Evolutionary conservation across 1,139 yeast species (phyloP), one percentile per base, ranked within the genome.

Genomic region (Groenewaldozyma sp.): DNA sequence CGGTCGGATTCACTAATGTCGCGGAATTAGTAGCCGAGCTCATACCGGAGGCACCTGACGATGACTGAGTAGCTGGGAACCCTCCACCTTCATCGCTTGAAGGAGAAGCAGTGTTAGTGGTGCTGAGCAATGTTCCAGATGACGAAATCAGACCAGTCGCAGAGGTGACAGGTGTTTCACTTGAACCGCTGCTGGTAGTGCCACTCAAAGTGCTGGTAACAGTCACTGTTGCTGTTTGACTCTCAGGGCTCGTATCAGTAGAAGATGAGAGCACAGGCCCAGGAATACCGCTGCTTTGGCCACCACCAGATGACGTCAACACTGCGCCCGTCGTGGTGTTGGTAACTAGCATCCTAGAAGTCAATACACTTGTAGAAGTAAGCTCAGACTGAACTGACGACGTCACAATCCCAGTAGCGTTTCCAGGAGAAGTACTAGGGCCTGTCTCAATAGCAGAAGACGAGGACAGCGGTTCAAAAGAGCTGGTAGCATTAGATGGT

Each of bases 371-470:
- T n/a, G n/a, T n/a, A n/a, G n/a, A n/a, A n/a, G 7, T 13, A 28
- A n/a, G 7, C 13, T 6, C 13, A n/a, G 31, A 28, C 6, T 9
- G n/a, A 17, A 17, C n/a, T n/a, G n/a, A n/a, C n/a, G 9, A 9
- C 9, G 10, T 24, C 27, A 24, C 9, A 24, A 24, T 24, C n/a
- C n/a, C n/a, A n/a, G n/a, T n/a, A n/a, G n/a, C n/a, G n/a, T n/a
- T n/a, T 28, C 31, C 31, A 28, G n/a, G 11, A 28, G 16, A 7
- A n/a, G 24, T 16, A 32, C 35, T 9, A 32, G 35, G n/a, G 16
- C 10, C 5, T 4, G 29, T 31, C n/a, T 10, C n/a, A 7, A 7
- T 10, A n/a, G 34, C 21, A 31, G 34, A n/a, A 14, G 34, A 5
- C 6, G 34, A 13, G n/a, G 34, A 10, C 18, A 7, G 5, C 10